Conservation (phyloP, 257 asterid species). For the Ophiorrhiza pumila region DNA sequence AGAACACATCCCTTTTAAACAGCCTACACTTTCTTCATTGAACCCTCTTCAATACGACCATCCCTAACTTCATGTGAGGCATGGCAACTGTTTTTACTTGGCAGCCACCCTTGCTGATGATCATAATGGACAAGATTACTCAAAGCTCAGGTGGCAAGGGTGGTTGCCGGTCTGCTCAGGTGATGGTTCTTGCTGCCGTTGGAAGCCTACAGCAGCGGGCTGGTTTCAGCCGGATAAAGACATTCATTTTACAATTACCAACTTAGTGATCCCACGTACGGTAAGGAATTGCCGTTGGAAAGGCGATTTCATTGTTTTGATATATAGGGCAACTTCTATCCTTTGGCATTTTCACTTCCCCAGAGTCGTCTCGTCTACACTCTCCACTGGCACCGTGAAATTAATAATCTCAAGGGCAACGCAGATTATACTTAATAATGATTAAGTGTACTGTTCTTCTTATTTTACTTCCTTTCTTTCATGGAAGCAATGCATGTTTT, state of each 20-base stretch:
- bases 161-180: not conserved
- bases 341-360: constrained; percentile 62
- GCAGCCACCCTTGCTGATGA: not conserved
- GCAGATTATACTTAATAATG: constrained; percentile 18
- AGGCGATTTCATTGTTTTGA: constrained; percentile 20
- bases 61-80: constrained; percentile 2
- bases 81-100: constrained; percentile 5
- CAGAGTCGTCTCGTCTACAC: too few species aligned
- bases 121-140: constrained; percentile 5
- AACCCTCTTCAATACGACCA: constrained; percentile 40
- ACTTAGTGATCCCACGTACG: not conserved
- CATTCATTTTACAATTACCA: not conserved
- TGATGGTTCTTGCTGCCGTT: constrained; percentile 4
- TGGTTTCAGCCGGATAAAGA: not conserved
- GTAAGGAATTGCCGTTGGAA: constrained; percentile 17
- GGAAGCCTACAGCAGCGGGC: not conserved
- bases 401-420: constrained; percentile 22
- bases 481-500: constrained; percentile 13
- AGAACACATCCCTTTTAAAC: constrained; percentile 29
- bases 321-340: constrained; percentile 81
- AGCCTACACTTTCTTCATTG: constrained; percentile 20
- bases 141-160: not conserved
- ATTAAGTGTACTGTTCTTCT: not conserved
- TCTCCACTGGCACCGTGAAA: constrained; percentile 4
- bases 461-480: not conserved